These are phyloP conservation scores for Poa annua DNA, from an alignment of 176 grass and related monocot species.

Conservation along the genomic window DNA sequence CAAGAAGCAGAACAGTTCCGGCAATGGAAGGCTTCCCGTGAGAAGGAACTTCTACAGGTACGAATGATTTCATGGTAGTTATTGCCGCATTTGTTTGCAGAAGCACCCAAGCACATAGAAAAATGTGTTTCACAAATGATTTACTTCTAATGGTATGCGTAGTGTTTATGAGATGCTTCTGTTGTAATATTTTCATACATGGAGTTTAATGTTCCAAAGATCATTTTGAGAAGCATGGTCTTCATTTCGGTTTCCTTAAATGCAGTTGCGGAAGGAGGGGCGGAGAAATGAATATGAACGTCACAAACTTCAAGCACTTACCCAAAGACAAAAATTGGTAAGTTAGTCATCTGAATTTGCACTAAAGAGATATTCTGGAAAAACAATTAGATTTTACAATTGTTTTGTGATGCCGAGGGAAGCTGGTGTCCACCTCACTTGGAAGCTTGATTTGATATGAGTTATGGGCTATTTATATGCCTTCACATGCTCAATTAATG, in stretches of 20 bases:
- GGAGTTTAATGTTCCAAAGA: background rate
- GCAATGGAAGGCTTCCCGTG: slow-evolving; percentile 93
- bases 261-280: slow-evolving; percentile 87
- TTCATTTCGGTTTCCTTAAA: slow-evolving; percentile 38
- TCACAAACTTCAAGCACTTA: slow-evolving; percentile 95
- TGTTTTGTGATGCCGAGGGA: background rate
- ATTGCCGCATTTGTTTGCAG: slow-evolving; percentile 14
- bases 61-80: background rate
- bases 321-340: slow-evolving; percentile 96
- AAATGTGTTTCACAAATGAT: slow-evolving; percentile 18
- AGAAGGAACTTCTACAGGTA: slow-evolving; percentile 98
- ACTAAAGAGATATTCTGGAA: background rate
- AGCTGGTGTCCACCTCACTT: background rate
- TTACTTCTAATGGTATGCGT: background rate
- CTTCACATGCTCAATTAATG: background rate
- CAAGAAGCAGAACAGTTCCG: slow-evolving; percentile 97
- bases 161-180: slow-evolving; percentile 32
- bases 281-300: slow-evolving; percentile 98
- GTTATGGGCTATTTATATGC: background rate
- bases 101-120: slow-evolving; percentile 1
- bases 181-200: slow-evolving; percentile 21
- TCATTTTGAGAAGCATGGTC: slow-evolving; percentile 18
- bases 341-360: slow-evolving; percentile 25
- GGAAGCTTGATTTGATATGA: background rate
- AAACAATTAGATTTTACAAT: slow-evolving; percentile 1